These are phyloP conservation scores for Guyanaporus albipodus DNA, from an alignment of 768 basidiomycete genomes.

Conservation along the genomic window DNA sequence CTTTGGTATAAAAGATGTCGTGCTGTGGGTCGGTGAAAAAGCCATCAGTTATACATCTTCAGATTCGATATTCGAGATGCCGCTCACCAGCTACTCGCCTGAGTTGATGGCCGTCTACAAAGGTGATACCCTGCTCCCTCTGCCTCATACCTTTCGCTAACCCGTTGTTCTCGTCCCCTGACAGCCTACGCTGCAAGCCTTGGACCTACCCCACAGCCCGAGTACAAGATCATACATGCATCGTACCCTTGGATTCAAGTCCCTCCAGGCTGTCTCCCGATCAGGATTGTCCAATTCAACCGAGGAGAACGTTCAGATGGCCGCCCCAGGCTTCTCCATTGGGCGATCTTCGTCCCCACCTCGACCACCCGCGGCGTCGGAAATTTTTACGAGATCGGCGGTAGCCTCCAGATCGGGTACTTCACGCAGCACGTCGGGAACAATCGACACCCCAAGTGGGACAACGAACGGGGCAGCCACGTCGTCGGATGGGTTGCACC, in stretches of 20 bases:
- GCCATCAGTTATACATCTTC: neutral
- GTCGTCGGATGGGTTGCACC: slow-evolving; percentile 12
- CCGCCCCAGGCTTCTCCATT: slow-evolving; percentile 4
- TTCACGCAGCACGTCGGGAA: slow-evolving; percentile 13
- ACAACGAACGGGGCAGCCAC: slow-evolving; percentile 12
- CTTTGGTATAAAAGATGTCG: slow-evolving; percentile 6
- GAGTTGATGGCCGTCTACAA: slow-evolving; percentile 8
- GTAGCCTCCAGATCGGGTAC: slow-evolving; percentile 10
- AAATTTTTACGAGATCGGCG: slow-evolving; percentile 18
- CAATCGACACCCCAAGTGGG: slow-evolving; percentile 13
- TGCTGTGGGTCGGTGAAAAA: neutral
- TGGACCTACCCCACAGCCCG: neutral
- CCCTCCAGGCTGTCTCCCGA: slow-evolving; percentile 13
- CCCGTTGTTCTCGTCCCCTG: neutral
- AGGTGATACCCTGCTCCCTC: neutral
- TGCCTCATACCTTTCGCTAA: neutral
- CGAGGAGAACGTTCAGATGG: slow-evolving; percentile 3
- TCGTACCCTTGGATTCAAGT: slow-evolving; percentile 4
- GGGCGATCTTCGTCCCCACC: slow-evolving; percentile 24
- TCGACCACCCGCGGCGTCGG: slow-evolving; percentile 17
- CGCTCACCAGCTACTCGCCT: neutral
- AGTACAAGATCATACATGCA: slow-evolving; percentile 10
- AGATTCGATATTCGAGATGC: slow-evolving; percentile 3
- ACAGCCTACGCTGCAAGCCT: slow-evolving; percentile 11
- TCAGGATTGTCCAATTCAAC: slow-evolving; percentile 13